Evolutionary conservation across 78 protist species (phyloP).

Genomic region (Dictyostelium firmibasis): DNA sequence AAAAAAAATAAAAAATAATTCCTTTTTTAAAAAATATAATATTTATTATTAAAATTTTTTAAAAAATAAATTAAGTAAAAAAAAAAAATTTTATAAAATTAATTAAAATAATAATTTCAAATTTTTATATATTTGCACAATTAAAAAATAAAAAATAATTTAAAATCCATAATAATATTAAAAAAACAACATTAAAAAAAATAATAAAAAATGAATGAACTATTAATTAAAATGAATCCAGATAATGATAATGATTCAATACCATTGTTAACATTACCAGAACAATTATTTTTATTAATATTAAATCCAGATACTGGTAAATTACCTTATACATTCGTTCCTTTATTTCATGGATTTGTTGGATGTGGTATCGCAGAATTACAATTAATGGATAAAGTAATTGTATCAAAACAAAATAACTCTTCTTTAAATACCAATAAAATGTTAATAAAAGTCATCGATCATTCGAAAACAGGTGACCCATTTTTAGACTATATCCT

Average conservation of each 20-base stretch:
- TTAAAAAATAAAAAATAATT: neutral
- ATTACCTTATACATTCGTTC: conserved; percentile 17
- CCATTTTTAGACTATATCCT: conserved; percentile 9
- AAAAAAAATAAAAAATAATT: neutral
- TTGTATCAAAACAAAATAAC: neutral
- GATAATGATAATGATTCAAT: neutral
- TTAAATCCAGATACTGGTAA: conserved; percentile 28
- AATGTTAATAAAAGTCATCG: neutral
- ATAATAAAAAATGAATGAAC: conserved; percentile 25
- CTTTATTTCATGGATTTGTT: conserved; percentile 56
- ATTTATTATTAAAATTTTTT: too few species aligned
- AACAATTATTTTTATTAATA: conserved; percentile 47
- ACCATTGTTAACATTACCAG: conserved; percentile 27
- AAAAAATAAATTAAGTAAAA: neutral
- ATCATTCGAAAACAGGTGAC: conserved; percentile 12
- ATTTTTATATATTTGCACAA: neutral
- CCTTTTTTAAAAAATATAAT: neutral
- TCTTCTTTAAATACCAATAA: neutral
- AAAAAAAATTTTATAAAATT: too few species aligned
- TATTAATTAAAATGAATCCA: conserved; percentile 45
- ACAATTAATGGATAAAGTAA: conserved; percentile 20
- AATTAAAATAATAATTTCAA: neutral
- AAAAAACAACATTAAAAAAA: neutral
- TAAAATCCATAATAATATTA: neutral
- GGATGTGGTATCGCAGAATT: conserved; percentile 58